A percentile compares a stretch with the other conserved stretches of the same genome.
These are phyloP conservation scores for Phaeoacremonium minimum DNA, from an alignment of 2,329 filamentous ascomycete species.

Conservation along the genomic window DNA sequence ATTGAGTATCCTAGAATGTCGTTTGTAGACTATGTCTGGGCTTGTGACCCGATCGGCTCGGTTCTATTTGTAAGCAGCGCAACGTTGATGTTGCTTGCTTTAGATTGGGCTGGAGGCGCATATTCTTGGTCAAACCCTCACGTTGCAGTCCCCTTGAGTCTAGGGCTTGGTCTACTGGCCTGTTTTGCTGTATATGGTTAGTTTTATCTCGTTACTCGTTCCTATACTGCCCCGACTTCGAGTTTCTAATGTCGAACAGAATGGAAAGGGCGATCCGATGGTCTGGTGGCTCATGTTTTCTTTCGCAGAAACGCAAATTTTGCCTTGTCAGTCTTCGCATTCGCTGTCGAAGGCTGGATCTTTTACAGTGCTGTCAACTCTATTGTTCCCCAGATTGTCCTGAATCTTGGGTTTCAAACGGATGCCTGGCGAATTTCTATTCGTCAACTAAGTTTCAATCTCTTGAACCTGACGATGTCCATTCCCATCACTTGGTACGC, in stretches of 20 bases:
- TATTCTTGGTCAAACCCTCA: conserved; percentile 33
- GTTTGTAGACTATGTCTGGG: conserved; percentile 35
- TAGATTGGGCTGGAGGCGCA: conserved; percentile 40
- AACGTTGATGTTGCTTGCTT: conserved; percentile 36
- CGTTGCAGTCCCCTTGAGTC: conserved; percentile 32
- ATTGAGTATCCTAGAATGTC: conserved; percentile 30
- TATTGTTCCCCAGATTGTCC: conserved; percentile 41
- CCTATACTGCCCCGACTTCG: background rate
- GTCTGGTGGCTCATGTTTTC: conserved; percentile 52
- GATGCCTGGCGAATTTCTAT: conserved; percentile 42
- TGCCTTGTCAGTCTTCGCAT: conserved; percentile 48
- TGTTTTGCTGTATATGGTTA: conserved; percentile 34
- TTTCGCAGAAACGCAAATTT: conserved; percentile 51
- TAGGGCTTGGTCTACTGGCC: conserved; percentile 34
- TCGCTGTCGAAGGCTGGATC: conserved; percentile 55
- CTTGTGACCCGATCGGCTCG: conserved; percentile 42
- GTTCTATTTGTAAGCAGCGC: conserved; percentile 35
- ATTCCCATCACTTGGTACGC: conserved; percentile 40
- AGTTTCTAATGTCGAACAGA: conserved; percentile 26
- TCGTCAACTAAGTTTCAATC: conserved; percentile 38
- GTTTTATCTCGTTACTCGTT: conserved; percentile 7
- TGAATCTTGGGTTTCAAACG: conserved; percentile 43
- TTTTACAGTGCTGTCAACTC: conserved; percentile 51
- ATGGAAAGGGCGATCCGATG: conserved; percentile 50
- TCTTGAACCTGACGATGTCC: conserved; percentile 32